Base-by-base conservation (phyloP, 148 eudicot genomes). In the Simmondsia chinensis region DNA sequence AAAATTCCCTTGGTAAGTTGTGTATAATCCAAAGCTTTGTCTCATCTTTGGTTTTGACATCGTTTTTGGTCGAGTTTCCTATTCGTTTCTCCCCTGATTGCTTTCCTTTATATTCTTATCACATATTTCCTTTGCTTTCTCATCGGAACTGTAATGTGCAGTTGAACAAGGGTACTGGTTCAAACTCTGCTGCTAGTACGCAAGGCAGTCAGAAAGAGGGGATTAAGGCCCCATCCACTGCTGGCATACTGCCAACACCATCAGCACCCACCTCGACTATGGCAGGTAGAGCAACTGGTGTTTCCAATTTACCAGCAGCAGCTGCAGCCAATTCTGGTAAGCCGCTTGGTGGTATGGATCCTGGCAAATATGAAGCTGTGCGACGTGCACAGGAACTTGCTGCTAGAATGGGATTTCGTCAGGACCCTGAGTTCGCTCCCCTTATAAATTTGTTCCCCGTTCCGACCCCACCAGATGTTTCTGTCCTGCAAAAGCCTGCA, bases 321-420 rank as follows among this genome's bases (percentile, higher is more conserved):
- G 58, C 72, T 54, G 33, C 45, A 34, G 38, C 69, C 20, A 46
- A 61, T 42, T 39, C 83, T 57, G 56, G 20, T 16, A 69, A 47
- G 30, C 39, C 73, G 35, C 31, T 65, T 50, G 68, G 67, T 63
- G 64, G 56, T 6, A 36, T 69, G 64, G 70, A 77, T 67, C 73
- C 77, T 42, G 60, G 82, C 27, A 79, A 66, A 50, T 49, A 59
- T 42, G 97, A 91, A 72, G 95, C 95, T 46, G 87, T 91, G 15
- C 82, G 72, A 61, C 78, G 81, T 52, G 97, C 94, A 31, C 95
- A 85, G 57, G 95, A 91, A 54, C 64, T 85, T 51, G 93, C 94
- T 65, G 93, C 87, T 22, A 81, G 79, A 64, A 73, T 91, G 89
- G 95, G 95, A 43, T 91, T 91, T 26, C 76, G 86, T 39, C 99